These are phyloP conservation scores for Capronia epimyces DNA, from an alignment of 2,329 filamentous ascomycete genomes.

Conservation along the genomic window DNA sequence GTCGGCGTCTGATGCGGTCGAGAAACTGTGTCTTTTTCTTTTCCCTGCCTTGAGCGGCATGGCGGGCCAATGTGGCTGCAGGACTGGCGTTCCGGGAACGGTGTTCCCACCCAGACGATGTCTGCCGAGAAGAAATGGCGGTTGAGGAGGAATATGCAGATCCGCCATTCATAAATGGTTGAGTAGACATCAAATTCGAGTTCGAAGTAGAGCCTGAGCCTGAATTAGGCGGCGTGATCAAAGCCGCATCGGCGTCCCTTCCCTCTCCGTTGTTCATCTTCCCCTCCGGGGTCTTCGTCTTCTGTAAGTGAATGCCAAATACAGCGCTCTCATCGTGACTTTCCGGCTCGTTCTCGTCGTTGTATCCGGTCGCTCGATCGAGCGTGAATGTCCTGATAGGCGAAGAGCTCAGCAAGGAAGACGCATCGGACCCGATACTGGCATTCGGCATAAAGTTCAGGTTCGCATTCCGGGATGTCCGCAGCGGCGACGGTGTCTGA, in stretches of 20 bases:
- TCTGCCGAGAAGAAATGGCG: constrained; percentile 25
- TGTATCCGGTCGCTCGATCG: neutral
- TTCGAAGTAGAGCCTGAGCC: neutral
- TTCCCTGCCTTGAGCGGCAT: constrained; percentile 22
- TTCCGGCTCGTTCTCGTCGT: neutral
- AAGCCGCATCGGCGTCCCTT: neutral
- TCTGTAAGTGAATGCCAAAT: neutral
- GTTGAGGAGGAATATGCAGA: constrained; percentile 5
- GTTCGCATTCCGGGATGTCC: constrained; percentile 27
- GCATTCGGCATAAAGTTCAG: constrained; percentile 20
- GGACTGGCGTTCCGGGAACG: constrained; percentile 16
- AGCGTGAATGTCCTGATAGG: constrained; percentile 2
- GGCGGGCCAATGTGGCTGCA: constrained; percentile 10
- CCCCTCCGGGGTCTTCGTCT: constrained; percentile 4
- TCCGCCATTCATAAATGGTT: too few relatives aligned
- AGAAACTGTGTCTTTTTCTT: constrained; percentile 39
- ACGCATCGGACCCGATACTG: constrained; percentile 1
- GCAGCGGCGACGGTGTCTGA: constrained; percentile 23
- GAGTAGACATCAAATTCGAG: too few relatives aligned
- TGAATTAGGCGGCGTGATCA: constrained; percentile 17
- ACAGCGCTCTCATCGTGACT: neutral
- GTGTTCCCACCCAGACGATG: constrained; percentile 23
- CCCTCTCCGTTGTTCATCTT: constrained; percentile 2
- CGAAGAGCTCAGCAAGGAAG: constrained; percentile 10
- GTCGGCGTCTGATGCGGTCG: constrained; percentile 36